Percentiles rank a stretch among this genome's conserved stretches.
Conservation (phyloP, 495 filamentous ascomycete genomes). For the Podospora anserina region DNA sequence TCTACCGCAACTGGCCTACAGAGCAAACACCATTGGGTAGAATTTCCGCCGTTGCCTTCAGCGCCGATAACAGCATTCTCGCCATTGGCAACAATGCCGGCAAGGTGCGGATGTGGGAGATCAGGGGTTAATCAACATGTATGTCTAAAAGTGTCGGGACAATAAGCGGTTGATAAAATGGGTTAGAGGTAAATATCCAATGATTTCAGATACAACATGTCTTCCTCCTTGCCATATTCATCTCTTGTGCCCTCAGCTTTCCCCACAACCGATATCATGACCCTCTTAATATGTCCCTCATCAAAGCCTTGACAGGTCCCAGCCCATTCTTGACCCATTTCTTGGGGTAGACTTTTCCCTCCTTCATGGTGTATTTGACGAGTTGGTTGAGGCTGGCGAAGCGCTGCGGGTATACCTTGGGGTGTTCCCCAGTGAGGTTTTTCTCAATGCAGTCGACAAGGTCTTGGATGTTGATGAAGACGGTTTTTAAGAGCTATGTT, state of each 20-base stretch:
- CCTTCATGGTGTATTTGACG: constrained; percentile 23
- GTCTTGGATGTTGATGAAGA: constrained; percentile 41
- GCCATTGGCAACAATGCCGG: constrained; percentile 86
- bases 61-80: constrained; percentile 64
- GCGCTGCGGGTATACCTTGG: constrained; percentile 4
- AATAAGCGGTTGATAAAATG: not conserved
- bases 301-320: constrained; percentile 32
- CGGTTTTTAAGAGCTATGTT: constrained; percentile 25
- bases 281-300: constrained; percentile 9
- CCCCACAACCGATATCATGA: too few relatives aligned
- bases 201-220: not conserved
- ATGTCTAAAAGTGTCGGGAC: not conserved
- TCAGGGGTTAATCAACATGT: constrained; percentile 42
- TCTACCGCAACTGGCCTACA: constrained; percentile 97
- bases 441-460: constrained; percentile 28
- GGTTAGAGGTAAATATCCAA: not conserved
- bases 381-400: constrained; percentile 28
- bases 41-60: constrained; percentile 75
- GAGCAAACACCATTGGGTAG: constrained; percentile 81
- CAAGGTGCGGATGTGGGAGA: constrained; percentile 83
- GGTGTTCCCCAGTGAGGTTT: not conserved
- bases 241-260: not conserved
- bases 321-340: constrained; percentile 15
- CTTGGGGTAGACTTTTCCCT: constrained; percentile 24
- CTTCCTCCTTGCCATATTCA: not conserved